Evolutionary conservation across 108 stramenopile species (phyloP), one percentile per base, ranked within the genome.

Genomic region (Discostella pseudostelligera): DNA sequence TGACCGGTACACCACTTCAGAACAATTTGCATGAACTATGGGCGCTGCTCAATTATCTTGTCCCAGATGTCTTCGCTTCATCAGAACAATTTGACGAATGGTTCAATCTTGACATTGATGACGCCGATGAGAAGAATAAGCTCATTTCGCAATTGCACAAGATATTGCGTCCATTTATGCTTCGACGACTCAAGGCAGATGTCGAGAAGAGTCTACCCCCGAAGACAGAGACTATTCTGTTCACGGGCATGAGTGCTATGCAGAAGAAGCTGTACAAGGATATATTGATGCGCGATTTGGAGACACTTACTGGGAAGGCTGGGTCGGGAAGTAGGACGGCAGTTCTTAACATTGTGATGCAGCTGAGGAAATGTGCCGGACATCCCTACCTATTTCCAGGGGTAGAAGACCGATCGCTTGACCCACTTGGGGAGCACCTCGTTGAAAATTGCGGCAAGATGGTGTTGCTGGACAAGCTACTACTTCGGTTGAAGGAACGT

Each of bases 1-100:
- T 99, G 36, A 99, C 99, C 0, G 99, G 98, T 63, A 99, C 99
- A 3, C 99, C 99, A 1, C 82, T 99, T 40, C 99, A 99, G 74
- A 97, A 96, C 79, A 95, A 95, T 66, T 75, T 96, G n/a, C 94
- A 94, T 63, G 97, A 97, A 76, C 67, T 99, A 24, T 99, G 95
- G 95, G 94, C 96, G 1, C 55, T 99, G 65, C 79, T 99, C 4
- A 96, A 96, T 77, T 99, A 96, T 80, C 64, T 96, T 20, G 71
- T 87, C 2, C 95, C 95, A 4, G 93, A 95, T 64, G 84, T 87
- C 42, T 96, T 96, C 68, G 62, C 93, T 8, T 86, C 89, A 28
- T 76, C 92, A 7, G 96, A 97, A 29, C 89, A 93, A 51, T 96
- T 98, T 74, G 94, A 97, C 63, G 93, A 96, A 61, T 93, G 91